Evolutionary conservation across 2,329 filamentous ascomycete genomes (phyloP).

Genomic region (Fusarium sp.): DNA sequence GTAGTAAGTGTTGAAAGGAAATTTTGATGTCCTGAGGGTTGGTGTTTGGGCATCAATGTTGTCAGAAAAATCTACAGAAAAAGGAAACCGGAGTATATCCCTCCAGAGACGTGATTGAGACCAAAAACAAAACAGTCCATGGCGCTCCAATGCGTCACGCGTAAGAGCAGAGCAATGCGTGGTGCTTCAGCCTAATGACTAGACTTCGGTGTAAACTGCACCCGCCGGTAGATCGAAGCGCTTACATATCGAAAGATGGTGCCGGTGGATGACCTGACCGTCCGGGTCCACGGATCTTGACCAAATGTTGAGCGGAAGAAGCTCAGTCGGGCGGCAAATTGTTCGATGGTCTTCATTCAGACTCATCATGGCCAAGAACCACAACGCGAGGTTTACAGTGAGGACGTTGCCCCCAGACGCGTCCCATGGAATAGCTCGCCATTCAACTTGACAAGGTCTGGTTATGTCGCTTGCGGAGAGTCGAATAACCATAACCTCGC

Average conservation of each 20-base stretch:
- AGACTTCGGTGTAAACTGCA: neutral
- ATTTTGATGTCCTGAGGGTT: neutral
- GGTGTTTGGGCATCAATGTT: neutral
- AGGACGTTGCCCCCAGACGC: neutral
- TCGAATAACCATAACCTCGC: neutral
- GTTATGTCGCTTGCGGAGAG: neutral
- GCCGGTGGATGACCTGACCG: neutral
- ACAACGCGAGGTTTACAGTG: neutral
- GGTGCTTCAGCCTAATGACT: neutral
- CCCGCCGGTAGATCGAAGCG: neutral
- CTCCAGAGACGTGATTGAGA: neutral
- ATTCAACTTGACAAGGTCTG: neutral
- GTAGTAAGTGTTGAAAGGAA: neutral
- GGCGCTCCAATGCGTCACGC: neutral
- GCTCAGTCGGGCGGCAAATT: neutral
- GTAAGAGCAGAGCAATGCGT: neutral
- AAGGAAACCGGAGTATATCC: neutral
- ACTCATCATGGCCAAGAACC: constrained; percentile 14
- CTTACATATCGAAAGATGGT: neutral
- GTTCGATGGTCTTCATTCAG: neutral
- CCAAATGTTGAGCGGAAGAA: neutral
- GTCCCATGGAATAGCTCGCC: constrained; percentile 4
- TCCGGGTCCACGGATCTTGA: neutral
- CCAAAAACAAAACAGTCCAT: neutral
- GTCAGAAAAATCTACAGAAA: neutral